These are phyloP conservation scores for Hypoxylon rubiginosum DNA, from an alignment of 2,329 filamentous ascomycete species.

Conservation along the genomic window DNA sequence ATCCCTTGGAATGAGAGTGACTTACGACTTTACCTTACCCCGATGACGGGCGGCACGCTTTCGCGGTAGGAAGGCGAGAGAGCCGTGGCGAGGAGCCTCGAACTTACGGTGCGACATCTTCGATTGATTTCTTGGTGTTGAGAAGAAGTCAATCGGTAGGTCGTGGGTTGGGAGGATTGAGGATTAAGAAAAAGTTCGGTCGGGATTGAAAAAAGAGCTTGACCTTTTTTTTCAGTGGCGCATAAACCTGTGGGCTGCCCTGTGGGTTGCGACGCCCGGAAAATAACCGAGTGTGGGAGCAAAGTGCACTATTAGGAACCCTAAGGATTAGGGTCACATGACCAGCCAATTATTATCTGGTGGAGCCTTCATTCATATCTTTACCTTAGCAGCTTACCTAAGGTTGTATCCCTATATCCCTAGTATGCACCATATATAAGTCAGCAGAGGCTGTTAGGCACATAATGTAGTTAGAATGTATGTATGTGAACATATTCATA, in stretches of 20 bases:
- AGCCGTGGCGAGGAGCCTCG: conserved; percentile 95
- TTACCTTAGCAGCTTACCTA: neutral
- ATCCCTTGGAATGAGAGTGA: conserved; percentile 46
- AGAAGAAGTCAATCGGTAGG: conserved; percentile 52
- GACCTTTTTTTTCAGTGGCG: conserved; percentile 43
- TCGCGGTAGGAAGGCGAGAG: conserved; percentile 86
- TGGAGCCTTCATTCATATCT: neutral
- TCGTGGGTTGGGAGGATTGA: conserved; percentile 45
- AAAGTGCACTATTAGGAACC: conserved; percentile 31
- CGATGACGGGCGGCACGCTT: conserved; percentile 96
- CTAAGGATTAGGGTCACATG: conserved; percentile 38
- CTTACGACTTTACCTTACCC: conserved; percentile 98
- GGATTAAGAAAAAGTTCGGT: conserved; percentile 44
- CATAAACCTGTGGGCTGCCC: conserved; percentile 19
- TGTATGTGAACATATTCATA: neutral
- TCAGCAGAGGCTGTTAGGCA: neutral
- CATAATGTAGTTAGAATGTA: neutral
- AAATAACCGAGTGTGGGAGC: conserved; percentile 47
- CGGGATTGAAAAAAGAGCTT: conserved; percentile 43
- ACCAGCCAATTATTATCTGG: neutral
- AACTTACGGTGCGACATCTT: conserved; percentile 69
- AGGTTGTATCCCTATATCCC: too few species aligned
- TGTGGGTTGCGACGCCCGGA: conserved; percentile 45
- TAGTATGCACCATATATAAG: neutral
- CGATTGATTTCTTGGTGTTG: conserved; percentile 53